Conservation (phyloP, 345 rosid species). For the Nasturtium officinale region DNA sequence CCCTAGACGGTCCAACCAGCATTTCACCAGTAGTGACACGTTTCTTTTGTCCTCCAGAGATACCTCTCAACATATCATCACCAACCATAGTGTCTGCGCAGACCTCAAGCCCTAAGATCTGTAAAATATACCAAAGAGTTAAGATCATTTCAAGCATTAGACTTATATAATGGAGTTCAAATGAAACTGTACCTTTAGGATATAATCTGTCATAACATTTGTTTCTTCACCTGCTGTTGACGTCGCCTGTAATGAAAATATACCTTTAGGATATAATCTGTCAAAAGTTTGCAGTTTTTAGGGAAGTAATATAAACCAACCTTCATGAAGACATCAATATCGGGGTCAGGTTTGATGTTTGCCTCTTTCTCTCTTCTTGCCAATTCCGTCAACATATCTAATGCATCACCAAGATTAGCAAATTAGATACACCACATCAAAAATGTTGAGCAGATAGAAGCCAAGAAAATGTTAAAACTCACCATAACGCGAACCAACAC, state of each 20-base stretch:
- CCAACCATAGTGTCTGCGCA: constrained; percentile 79
- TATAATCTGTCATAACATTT: constrained; percentile 62
- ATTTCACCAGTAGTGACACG: constrained; percentile 88
- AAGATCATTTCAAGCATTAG: constrained; percentile 13
- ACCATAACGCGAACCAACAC: constrained; percentile 78
- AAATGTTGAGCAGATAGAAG: neutral
- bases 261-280: no score
- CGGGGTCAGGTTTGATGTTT: constrained; percentile 79
- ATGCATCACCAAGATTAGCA: constrained; percentile 21
- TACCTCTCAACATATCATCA: constrained; percentile 68
- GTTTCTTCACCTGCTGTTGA: constrained; percentile 53
- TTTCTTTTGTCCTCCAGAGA: constrained; percentile 76
- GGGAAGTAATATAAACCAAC: constrained; percentile 41
- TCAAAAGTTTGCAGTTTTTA: neutral
- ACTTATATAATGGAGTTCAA: neutral
- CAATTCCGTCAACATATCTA: constrained; percentile 78
- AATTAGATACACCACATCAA: constrained; percentile 1
- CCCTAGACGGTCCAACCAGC: constrained; percentile 74
- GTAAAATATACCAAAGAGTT: constrained; percentile 16
- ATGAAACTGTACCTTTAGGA: constrained; percentile 55
- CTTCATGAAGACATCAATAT: constrained; percentile 87
- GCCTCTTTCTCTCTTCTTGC: constrained; percentile 80
- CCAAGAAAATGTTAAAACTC: constrained; percentile 8
- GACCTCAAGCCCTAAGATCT: constrained; percentile 69
- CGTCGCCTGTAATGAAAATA: constrained; percentile 58